Base-by-base conservation (phyloP, 805 yeast genomes). In the Blastobotrys attinorum region DNA sequence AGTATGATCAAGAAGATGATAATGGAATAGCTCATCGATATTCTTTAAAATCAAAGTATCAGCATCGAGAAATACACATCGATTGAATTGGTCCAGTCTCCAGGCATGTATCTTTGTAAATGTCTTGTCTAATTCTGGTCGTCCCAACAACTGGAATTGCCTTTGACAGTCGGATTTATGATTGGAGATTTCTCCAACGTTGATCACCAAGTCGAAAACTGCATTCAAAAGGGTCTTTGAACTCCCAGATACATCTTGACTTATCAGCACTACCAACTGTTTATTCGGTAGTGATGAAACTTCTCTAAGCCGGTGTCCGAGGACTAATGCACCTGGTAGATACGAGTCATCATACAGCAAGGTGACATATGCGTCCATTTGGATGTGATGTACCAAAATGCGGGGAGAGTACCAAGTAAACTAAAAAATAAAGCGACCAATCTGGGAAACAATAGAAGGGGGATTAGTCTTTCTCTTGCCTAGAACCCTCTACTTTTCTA, bases 21-120 rank as follows among this genome's bases (percentile, higher is more conserved):
- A n/a, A 13, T 54, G 60, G 39, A 63, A 64, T 36, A 66, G 52
- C 16, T 50, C 55, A 43, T 52, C 63, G n/a, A 68, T 45, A 25
- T 55, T 46, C 32, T 44, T 50, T 16, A 69, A 37, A 1, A 79
- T 78, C 37, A 76, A 61, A 10, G 76, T 71, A 53, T 76, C 82
- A 11, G 77, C 70, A 54, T 76, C 82, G 36, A 76, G 58, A 50
- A 71, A 76, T 29, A 77, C 68, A 3, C 76, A 58, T 37, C 61
- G 64, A 15, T 65, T 42, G 52, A 49, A 66, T 43, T 64, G 66
- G 22, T 61, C 57, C 44, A 70, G 67, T 22, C 60, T 55, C 84
- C 85, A 81, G 25, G 76, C 61, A 39, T 70, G 65, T 25, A 81
- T 59, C 55, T 81, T 81, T 23, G 83, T 72, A 50, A 72, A 66